phyloP scores from a whole-genome alignment of 1,139 yeast genomes.

The Yamadazyma siamensis region DNA sequence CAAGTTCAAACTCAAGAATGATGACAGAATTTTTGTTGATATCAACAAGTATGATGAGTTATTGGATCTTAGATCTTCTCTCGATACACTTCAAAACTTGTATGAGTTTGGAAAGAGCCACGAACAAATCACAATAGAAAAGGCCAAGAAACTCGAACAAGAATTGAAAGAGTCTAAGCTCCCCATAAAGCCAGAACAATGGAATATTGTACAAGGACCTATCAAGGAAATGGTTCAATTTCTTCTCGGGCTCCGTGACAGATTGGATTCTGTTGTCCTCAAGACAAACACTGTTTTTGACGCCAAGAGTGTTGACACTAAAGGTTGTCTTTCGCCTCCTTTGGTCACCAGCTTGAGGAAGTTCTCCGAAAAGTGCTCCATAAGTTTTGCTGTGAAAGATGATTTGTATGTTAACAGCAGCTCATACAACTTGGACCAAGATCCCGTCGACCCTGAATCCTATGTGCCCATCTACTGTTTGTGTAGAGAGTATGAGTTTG shows the following conservation, averaged over 20 bases:
- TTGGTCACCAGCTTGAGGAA: conserved; percentile 6
- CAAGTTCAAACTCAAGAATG: conserved; percentile 9
- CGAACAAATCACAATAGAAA: conserved; percentile 17
- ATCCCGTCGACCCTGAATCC: conserved; percentile 3
- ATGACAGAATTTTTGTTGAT: conserved; percentile 12
- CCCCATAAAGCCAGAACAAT: conserved; percentile 17
- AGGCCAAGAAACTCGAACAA: conserved; percentile 22
- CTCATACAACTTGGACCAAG: conserved; percentile 1
- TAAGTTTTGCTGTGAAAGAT: conserved; percentile 33
- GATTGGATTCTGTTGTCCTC: conserved; percentile 29
- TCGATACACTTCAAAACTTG: conserved; percentile 10
- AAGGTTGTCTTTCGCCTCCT: conserved; percentile 6
- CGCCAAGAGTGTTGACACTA: conserved; percentile 15
- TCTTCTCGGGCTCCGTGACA: conserved; percentile 24
- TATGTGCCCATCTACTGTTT: conserved; percentile 49
- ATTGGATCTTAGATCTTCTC: conserved; percentile 12
- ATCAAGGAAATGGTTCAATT: conserved; percentile 35
- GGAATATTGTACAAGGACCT: conserved; percentile 10
- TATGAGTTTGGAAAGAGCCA: conserved; percentile 8
- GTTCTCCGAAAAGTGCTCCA: conserved; percentile 25
- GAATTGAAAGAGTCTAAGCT: conserved; percentile 26
- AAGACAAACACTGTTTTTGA: conserved; percentile 23
- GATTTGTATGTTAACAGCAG: conserved; percentile 31
- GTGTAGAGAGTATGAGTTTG: conserved; percentile 67
- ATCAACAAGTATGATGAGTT: conserved; percentile 12